Conservation (phyloP, 371 early-diverging fungal genomes). For the Mucor lusitanicus region DNA sequence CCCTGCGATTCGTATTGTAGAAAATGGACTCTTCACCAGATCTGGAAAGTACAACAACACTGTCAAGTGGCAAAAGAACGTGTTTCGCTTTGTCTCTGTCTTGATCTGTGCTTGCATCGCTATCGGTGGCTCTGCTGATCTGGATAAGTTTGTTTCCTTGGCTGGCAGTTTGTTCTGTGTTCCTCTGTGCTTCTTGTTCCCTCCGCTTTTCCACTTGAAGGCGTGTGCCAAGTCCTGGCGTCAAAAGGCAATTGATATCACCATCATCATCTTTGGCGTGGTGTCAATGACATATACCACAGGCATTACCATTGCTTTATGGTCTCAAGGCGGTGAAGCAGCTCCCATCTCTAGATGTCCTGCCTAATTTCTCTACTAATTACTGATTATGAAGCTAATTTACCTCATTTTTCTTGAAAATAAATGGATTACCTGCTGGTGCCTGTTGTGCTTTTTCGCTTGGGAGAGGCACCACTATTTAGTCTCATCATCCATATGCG, state of each 20-base stretch:
- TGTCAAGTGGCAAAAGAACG: slow-evolving; percentile 90
- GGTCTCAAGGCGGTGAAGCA: slow-evolving; percentile 51
- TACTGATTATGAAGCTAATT: too few species aligned
- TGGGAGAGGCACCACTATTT: too few species aligned
- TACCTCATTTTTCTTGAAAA: too few species aligned
- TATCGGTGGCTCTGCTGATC: slow-evolving; percentile 69
- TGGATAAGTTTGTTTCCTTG: slow-evolving; percentile 86
- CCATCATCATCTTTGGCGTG: slow-evolving; percentile 72
- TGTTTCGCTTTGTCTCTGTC: slow-evolving; percentile 64
- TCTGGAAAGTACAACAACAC: slow-evolving; percentile 64
- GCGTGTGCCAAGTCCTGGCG: slow-evolving; percentile 51
- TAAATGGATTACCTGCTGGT: too few species aligned
- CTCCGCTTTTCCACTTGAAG: slow-evolving; percentile 79
- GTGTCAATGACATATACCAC: slow-evolving; percentile 80
- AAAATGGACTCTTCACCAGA: slow-evolving; percentile 63
- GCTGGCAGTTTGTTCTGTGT: slow-evolving; percentile 69
- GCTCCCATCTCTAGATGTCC: slow-evolving; percentile 45
- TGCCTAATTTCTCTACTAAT: slow-evolving; percentile 3
- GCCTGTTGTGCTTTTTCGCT: too few species aligned
- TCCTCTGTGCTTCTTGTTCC: slow-evolving; percentile 80
- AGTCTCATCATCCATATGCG: too few species aligned
- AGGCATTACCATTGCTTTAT: slow-evolving; percentile 69
- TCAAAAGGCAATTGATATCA: slow-evolving; percentile 50
- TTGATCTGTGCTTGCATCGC: slow-evolving; percentile 66
- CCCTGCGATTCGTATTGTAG: slow-evolving; percentile 86